phyloP scores from a whole-genome alignment of 2,329 filamentous ascomycete genomes.

The Clonostachys rosea region DNA sequence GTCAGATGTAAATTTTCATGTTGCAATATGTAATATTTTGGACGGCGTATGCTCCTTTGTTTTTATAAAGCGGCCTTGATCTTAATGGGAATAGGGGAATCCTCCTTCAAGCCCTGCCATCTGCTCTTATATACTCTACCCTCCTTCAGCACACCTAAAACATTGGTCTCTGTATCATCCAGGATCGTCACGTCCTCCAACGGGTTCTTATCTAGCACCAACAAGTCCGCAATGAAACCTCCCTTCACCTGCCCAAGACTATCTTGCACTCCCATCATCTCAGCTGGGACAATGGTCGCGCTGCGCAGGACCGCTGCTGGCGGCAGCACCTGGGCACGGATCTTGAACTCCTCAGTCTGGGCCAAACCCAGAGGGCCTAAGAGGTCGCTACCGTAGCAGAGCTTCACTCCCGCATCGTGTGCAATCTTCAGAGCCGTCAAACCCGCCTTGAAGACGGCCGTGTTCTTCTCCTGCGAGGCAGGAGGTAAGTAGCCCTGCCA shows the following conservation, averaged over 20 bases:
- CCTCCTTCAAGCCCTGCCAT: conserved; percentile 10
- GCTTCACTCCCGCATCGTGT: conserved; percentile 43
- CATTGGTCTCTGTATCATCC: conserved; percentile 36
- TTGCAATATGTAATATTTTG: no score
- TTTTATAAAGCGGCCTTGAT: no score
- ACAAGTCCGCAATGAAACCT: conserved; percentile 46
- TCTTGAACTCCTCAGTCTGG: conserved; percentile 24
- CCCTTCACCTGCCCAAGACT: conserved; percentile 42
- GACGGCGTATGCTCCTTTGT: no score
- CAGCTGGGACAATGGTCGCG: conserved; percentile 41
- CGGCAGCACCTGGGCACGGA: conserved; percentile 15
- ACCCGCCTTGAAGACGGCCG: conserved; percentile 39
- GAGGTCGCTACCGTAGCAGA: conserved; percentile 46
- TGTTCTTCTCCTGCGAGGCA: conserved; percentile 36
- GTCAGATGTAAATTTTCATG: no score
- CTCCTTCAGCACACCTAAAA: conserved; percentile 50
- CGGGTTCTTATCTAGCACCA: conserved; percentile 47
- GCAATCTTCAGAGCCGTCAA: conserved; percentile 41
- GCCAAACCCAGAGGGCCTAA: conserved; percentile 20
- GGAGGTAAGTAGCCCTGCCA: conserved; percentile 37
- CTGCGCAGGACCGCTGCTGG: conserved; percentile 15
- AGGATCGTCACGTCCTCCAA: conserved; percentile 49
- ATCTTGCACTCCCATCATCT: conserved; percentile 37
- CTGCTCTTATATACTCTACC: conserved; percentile 27
- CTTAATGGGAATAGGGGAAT: not conserved